phyloP scores from a whole-genome alignment of 768 basidiomycete species.

The Trametes cingulata region DNA sequence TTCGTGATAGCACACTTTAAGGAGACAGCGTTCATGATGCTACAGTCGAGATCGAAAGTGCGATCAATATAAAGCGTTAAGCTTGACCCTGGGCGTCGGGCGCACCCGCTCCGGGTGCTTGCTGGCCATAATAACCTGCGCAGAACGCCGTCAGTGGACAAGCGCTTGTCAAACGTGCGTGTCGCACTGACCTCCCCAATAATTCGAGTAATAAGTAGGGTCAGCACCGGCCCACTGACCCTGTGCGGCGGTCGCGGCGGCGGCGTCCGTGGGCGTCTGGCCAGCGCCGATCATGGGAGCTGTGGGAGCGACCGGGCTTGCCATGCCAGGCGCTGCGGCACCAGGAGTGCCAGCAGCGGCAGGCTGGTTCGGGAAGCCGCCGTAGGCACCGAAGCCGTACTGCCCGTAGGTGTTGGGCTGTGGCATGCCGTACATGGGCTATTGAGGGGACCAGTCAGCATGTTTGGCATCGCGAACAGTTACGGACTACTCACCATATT shows the following conservation, averaged over 20 bases:
- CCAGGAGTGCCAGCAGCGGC: slow-evolving; percentile 50
- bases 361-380: slow-evolving; percentile 61
- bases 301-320: slow-evolving; percentile 57
- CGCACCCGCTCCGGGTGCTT: slow-evolving; percentile 58
- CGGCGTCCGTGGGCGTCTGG: slow-evolving; percentile 51
- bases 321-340: slow-evolving; percentile 44
- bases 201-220: slow-evolving; percentile 78
- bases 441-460: slow-evolving; percentile 9
- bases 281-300: slow-evolving; percentile 54
- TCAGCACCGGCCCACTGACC: slow-evolving; percentile 79
- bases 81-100: slow-evolving; percentile 46
- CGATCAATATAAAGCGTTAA: slow-evolving; percentile 21
- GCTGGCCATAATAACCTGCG: slow-evolving; percentile 81
- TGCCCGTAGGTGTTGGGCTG: slow-evolving; percentile 79
- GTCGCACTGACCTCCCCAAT: slow-evolving; percentile 72
- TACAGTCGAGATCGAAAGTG: slow-evolving; percentile 17
- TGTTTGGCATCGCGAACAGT: slow-evolving; percentile 3
- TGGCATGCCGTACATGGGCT: slow-evolving; percentile 92
- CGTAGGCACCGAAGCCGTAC: slow-evolving; percentile 75
- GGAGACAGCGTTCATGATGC: slow-evolving; percentile 21
- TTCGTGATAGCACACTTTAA: slow-evolving; percentile 26
- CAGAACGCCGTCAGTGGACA: neutral
- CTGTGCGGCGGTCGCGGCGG: slow-evolving; percentile 57
- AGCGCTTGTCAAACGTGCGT: neutral
- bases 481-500: slow-evolving; percentile 62